Conservation (phyloP, 192 early-diverging fungal species). For the Backusella mclennaniae region DNA sequence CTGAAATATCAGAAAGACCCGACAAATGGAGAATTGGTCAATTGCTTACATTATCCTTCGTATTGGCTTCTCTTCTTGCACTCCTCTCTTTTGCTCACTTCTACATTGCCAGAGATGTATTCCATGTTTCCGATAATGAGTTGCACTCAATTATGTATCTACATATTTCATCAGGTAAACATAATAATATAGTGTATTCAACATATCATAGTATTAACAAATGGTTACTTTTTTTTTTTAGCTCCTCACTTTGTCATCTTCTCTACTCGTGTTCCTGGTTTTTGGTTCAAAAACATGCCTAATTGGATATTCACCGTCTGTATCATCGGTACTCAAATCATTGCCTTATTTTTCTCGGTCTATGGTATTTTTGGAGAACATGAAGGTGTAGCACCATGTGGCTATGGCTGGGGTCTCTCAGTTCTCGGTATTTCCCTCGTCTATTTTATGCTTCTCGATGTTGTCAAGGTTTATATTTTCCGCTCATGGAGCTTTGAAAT, state of each 20-base stretch:
- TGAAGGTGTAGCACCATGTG: conserved; percentile 57
- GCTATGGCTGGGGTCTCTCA: conserved; percentile 69
- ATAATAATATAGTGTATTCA: background rate
- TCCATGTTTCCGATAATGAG: conserved; percentile 51
- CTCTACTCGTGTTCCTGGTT: conserved; percentile 83
- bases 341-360: conserved; percentile 84
- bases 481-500: conserved; percentile 87
- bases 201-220: background rate
- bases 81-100: conserved; percentile 80
- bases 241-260: conserved; percentile 89
- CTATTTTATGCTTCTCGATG: conserved; percentile 84
- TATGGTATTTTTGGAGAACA: conserved; percentile 63
- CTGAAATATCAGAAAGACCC: conserved; percentile 82
- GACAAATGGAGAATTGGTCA: conserved; percentile 98
- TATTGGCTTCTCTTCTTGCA: conserved; percentile 76
- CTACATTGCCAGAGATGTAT: conserved; percentile 73
- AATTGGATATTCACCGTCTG: conserved; percentile 75
- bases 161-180: conserved; percentile 72
- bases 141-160: conserved; percentile 93
- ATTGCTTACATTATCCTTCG: conserved; percentile 74
- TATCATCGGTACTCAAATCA: conserved; percentile 85
- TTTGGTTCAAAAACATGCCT: conserved; percentile 88
- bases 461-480: conserved; percentile 90
- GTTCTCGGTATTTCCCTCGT: conserved; percentile 75
- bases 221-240: background rate